phyloP scores from a whole-genome alignment of 352 stramenopile species.

The Phytopythium aichiense region DNA sequence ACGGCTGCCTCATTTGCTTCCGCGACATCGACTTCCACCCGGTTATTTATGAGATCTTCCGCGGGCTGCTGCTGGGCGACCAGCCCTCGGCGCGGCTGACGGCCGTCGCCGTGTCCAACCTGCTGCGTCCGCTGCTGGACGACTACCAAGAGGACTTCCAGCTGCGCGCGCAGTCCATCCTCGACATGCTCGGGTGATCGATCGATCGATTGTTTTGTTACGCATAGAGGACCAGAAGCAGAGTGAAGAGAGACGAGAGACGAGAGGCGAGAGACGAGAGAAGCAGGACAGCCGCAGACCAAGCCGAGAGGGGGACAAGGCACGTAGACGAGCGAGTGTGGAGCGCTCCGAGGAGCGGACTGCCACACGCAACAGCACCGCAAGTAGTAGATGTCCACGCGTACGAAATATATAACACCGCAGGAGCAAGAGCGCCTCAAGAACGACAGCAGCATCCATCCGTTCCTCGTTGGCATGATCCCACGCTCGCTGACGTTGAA shows the following conservation, averaged over 20 bases:
- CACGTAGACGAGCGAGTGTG: conserved; percentile 1
- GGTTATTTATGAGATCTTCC: conserved; percentile 72
- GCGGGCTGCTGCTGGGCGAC: conserved; percentile 47
- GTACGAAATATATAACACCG: conserved; percentile 1
- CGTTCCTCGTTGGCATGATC: neutral
- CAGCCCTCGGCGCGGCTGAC: conserved; percentile 50
- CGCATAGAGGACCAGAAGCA: neutral
- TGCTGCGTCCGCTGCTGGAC: conserved; percentile 53
- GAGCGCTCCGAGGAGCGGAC: neutral
- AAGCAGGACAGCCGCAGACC: too few relatives aligned
- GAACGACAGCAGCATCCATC: too few relatives aligned
- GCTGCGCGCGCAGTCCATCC: conserved; percentile 38
- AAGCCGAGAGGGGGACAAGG: neutral
- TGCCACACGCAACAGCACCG: neutral
- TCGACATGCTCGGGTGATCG: conserved; percentile 31
- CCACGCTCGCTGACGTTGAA: neutral
- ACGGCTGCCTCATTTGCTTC: conserved; percentile 82
- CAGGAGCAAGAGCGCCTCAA: neutral
- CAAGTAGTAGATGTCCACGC: neutral
- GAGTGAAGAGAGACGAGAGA: neutral
- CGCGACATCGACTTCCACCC: conserved; percentile 69
- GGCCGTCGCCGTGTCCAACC: conserved; percentile 38
- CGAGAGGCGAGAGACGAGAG: too few relatives aligned
- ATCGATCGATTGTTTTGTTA: neutral
- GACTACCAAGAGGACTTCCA: conserved; percentile 62